phyloP scores from a whole-genome alignment of 148 eudicot genomes.

The Heliamphora exappendiculata region DNA sequence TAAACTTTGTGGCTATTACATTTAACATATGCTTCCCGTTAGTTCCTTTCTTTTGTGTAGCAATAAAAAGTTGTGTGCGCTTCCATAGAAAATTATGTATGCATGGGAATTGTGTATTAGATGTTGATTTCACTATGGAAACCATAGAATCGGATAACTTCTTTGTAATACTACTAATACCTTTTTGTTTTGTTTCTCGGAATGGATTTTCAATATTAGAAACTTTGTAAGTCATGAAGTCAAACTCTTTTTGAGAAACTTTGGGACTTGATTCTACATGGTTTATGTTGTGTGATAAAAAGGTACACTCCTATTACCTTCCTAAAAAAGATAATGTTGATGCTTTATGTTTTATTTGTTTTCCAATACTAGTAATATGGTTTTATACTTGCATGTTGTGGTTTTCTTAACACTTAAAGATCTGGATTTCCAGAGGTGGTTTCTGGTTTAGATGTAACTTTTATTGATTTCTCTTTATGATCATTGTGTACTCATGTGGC shows the following conservation, averaged over 20 bases:
- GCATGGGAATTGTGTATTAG: neutral
- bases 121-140: neutral
- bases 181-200: neutral
- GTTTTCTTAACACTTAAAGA: neutral
- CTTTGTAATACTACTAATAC: neutral
- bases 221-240: neutral
- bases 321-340: too few relatives aligned
- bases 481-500: neutral
- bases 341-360: too few relatives aligned
- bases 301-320: too few relatives aligned
- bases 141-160: neutral
- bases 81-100: neutral
- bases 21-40: neutral
- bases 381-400: neutral
- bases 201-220: neutral
- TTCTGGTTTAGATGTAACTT: too few relatives aligned
- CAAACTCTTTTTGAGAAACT: neutral
- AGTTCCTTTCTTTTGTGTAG: neutral
- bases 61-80: neutral
- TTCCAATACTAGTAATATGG: neutral
- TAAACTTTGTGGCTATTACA: neutral
- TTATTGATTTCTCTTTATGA: too few relatives aligned
- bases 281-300: neutral
- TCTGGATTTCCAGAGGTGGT: neutral
- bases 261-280: neutral